Percentiles rank a stretch among this genome's conserved stretches.
These are phyloP conservation scores for Cnidoscolus chayamansa DNA, from an alignment of 441 rosid species.

Conservation along the genomic window DNA sequence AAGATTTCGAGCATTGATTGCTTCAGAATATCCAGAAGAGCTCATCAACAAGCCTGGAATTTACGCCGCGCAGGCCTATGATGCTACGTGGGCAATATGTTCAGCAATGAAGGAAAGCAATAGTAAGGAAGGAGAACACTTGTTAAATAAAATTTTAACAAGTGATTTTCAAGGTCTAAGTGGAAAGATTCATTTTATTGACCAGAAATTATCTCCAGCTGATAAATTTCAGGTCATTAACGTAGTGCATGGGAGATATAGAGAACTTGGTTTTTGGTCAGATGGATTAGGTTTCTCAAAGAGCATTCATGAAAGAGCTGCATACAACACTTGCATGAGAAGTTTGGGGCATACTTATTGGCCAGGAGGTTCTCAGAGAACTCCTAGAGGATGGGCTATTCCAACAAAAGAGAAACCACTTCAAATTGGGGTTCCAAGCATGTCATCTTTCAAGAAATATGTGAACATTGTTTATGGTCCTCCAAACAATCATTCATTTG, in stretches of 20 bases:
- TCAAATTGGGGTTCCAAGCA: conserved; percentile 24
- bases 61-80: conserved; percentile 30
- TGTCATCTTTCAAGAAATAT: conserved; percentile 5
- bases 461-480: neutral
- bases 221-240: conserved; percentile 26
- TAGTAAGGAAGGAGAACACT: neutral
- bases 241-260: conserved; percentile 14
- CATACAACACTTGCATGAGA: conserved; percentile 9
- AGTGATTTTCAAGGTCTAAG: conserved; percentile 18
- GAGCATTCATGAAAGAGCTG: neutral
- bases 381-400: conserved; percentile 25
- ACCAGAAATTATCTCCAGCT: conserved; percentile 11
- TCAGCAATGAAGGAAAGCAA: conserved; percentile 16
- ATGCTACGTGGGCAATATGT: conserved; percentile 25
- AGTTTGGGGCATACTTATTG: conserved; percentile 17
- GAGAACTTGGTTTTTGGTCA: conserved; percentile 32
- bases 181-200: conserved; percentile 21
- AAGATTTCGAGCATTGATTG: conserved; percentile 16
- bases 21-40: conserved; percentile 19
- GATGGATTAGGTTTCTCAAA: conserved; percentile 21
- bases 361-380: conserved; percentile 22
- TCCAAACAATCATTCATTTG: neutral
- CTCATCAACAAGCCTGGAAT: conserved; percentile 22
- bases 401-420: conserved; percentile 10
- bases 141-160: conserved; percentile 11